phyloP scores from a whole-genome alignment of 225 moss, liverwort and hornwort genomes.

The Bryum argenteum region DNA sequence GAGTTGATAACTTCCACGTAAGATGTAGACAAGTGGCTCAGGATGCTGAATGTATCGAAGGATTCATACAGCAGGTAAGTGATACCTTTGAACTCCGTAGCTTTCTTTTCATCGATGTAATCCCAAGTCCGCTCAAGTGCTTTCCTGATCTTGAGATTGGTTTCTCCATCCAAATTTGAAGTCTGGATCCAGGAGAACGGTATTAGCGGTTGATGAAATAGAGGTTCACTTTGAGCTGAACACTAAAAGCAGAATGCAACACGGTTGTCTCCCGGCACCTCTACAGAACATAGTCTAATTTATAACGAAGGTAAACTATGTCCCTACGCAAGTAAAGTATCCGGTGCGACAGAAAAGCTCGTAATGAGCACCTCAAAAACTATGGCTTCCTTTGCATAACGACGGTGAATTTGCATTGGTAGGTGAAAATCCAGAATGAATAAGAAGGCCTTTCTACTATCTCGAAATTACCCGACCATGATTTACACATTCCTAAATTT shows the following conservation, averaged over 20 bases:
- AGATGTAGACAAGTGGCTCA: conserved; percentile 19
- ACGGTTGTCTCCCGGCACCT: neutral
- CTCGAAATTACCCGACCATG: too few relatives aligned
- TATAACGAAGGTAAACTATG: neutral
- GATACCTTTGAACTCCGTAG: conserved; percentile 76
- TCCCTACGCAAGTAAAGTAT: too few relatives aligned
- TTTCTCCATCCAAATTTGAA: conserved; percentile 94
- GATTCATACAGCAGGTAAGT: conserved; percentile 11
- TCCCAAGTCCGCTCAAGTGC: conserved; percentile 95
- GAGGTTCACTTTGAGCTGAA: neutral
- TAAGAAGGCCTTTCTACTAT: too few relatives aligned
- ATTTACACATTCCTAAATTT: neutral
- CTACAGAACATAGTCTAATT: conserved; percentile 1
- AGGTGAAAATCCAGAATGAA: conserved; percentile 4
- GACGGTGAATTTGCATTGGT: conserved; percentile 12
- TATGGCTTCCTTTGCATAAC: conserved; percentile 1
- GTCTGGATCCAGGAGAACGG: conserved; percentile 53
- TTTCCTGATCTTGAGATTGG: conserved; percentile 94
- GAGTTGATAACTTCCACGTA: neutral
- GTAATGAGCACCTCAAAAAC: neutral
- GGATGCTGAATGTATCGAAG: conserved; percentile 18
- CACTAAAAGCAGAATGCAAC: conserved; percentile 17
- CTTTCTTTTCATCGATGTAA: conserved; percentile 83
- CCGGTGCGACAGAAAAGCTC: neutral
- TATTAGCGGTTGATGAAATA: conserved; percentile 23